These are phyloP conservation scores for Trichoderma asperellum DNA, from an alignment of 2,329 filamentous ascomycete genomes.

Conservation along the genomic window DNA sequence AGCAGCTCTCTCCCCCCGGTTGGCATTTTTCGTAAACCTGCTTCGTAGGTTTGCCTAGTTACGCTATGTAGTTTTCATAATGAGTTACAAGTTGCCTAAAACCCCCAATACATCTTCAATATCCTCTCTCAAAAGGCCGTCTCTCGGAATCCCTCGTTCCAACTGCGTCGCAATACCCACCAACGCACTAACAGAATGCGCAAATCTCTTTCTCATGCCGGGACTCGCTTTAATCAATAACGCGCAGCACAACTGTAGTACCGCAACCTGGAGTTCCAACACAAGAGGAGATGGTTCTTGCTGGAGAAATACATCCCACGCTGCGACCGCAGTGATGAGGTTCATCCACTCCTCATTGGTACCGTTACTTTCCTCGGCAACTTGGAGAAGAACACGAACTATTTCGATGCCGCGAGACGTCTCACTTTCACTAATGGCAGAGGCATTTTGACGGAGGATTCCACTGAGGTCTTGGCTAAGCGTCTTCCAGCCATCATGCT, in stretches of 20 bases:
- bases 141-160: slow-evolving; percentile 37
- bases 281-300: slow-evolving; percentile 34
- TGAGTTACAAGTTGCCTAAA: slow-evolving; percentile 34
- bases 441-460: slow-evolving; percentile 46
- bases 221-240: slow-evolving; percentile 52
- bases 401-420: slow-evolving; percentile 58
- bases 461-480: slow-evolving; percentile 55
- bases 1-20: too few relatives aligned
- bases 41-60: not conserved
- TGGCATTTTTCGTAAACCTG: too few relatives aligned
- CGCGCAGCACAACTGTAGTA: slow-evolving; percentile 59
- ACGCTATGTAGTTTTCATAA: not conserved
- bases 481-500: slow-evolving; percentile 58
- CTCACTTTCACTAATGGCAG: slow-evolving; percentile 35
- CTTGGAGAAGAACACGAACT: slow-evolving; percentile 57
- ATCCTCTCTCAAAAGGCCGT: slow-evolving; percentile 45
- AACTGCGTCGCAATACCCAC: slow-evolving; percentile 53
- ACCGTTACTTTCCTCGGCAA: slow-evolving; percentile 53
- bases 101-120: slow-evolving; percentile 52
- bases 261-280: slow-evolving; percentile 57
- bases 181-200: slow-evolving; percentile 56
- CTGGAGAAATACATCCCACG: slow-evolving; percentile 48
- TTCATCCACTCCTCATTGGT: slow-evolving; percentile 62
- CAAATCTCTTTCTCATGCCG: slow-evolving; percentile 55
- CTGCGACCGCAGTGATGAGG: slow-evolving; percentile 55